Evolutionary conservation across 345 rosid genomes (phyloP), one percentile per base, ranked within the genome.

Genomic region (Pistacia atlantica): DNA sequence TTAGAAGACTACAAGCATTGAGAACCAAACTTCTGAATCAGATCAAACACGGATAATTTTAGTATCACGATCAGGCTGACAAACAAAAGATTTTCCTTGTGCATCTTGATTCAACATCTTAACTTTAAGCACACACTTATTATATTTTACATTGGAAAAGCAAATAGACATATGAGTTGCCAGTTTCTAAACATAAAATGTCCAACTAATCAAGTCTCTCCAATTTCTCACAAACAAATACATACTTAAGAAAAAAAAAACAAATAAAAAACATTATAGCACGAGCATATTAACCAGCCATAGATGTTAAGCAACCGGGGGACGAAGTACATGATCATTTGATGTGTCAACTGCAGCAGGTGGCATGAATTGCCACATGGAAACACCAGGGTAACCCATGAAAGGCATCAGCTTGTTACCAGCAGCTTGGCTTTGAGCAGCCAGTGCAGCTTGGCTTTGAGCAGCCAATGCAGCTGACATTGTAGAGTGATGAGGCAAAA

Each of bases 281-380:
- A 54, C n/a, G 38, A 35, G n/a, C 77, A 65, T 74, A 37, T 37
- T 37, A 67, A 28, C 22, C 76, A 67, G 59, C 45, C 65, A 73
- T 49, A 55, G 70, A 46, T 51, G 42, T 79, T 69, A 79, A n/a
- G 79, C 79, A 35, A 79, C 82, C 0, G 75, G 79, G 17, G 70
- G 75, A 37, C 67, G 75, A 70, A 70, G 75, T 42, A 79, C 65
- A 16, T 79, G 79, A 63, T 75, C 78, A 38, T 69, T 67, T 57
- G 82, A 70, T 18, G 75, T 79, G 72, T 63, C 78, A 31, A 69
- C 79, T n/a, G 71, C 71, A 69, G 78, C 73, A 42, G 74, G 78
- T 22, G 78, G 74, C 82, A 79, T 79, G 71, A 79, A 75, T 58
- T 75, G 82, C 78, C 82, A 68, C 78, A 79, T 79, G 35, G 71